A percentile compares a stretch with the other conserved stretches of the same genome.
These are phyloP conservation scores for Magnolia sinica DNA, from an alignment of 164 flowering plant species.

Conservation along the genomic window DNA sequence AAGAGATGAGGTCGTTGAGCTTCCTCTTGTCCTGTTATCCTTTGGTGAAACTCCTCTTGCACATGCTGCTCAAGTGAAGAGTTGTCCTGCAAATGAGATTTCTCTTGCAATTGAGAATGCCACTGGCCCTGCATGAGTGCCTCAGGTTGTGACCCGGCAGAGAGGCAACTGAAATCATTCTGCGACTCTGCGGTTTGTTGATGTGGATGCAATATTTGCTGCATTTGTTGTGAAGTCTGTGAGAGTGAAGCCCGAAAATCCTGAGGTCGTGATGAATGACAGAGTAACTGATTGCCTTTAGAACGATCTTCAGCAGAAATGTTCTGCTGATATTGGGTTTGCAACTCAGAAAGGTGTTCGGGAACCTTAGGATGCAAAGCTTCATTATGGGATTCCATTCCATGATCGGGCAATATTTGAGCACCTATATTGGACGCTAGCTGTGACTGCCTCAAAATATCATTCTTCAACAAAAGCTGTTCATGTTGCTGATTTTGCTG, in stretches of 20 bases:
- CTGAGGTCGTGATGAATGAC: slow-evolving; percentile 38
- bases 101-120: slow-evolving; percentile 49
- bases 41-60: slow-evolving; percentile 62
- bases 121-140: slow-evolving; percentile 45
- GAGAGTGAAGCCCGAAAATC: slow-evolving; percentile 36
- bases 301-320: slow-evolving; percentile 33
- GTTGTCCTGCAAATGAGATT: slow-evolving; percentile 28
- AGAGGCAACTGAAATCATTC: slow-evolving; percentile 36
- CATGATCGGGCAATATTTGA: slow-evolving; percentile 54
- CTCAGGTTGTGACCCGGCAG: slow-evolving; percentile 53
- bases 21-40: slow-evolving; percentile 58
- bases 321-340: slow-evolving; percentile 60
- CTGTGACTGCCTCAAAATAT: slow-evolving; percentile 51
- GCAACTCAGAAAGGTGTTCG: slow-evolving; percentile 56
- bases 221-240: slow-evolving; percentile 56
- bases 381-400: slow-evolving; percentile 43
- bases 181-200: slow-evolving; percentile 45
- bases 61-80: slow-evolving; percentile 53
- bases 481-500: slow-evolving; percentile 54
- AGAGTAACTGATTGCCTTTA: slow-evolving; percentile 31
- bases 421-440: slow-evolving; percentile 39
- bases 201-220: slow-evolving; percentile 44
- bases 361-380: slow-evolving; percentile 42
- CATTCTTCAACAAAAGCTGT: slow-evolving; percentile 43
- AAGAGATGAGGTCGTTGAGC: slow-evolving; percentile 67